Evolutionary conservation across 2,329 filamentous ascomycete genomes (phyloP), one percentile per base, ranked within the genome.

Genomic region (Gyromitra esculenta): DNA sequence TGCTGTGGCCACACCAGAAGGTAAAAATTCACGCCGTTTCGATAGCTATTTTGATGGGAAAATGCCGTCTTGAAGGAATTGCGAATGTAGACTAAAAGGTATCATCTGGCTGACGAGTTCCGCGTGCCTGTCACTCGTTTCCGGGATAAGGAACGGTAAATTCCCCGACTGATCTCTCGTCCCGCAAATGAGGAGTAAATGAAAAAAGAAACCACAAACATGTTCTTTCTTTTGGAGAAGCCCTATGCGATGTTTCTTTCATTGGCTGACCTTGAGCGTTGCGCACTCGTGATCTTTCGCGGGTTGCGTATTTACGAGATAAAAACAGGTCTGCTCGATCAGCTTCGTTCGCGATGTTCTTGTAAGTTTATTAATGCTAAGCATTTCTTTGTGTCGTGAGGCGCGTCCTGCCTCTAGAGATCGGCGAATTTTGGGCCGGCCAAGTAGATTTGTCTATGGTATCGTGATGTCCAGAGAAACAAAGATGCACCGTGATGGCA

Each of bases 301-400:
- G 57, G 68, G 13, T 21, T 75, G 54, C 73, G 21, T 48, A 41
- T 9, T 62, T 63, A 67, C 57, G 63, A 50, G 62, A 76, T 41
- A 68, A 74, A 52, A 67, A 69, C 56, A 78, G 76, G 71, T 74
- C 52, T 79, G 78, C 64, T 77, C 77, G 43, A 79, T 77, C 68
- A 78, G 73, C 56, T 79, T 78, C 56, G 77, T 79, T 21, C 62
- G 69, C 25, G 75, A 79, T 69, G 63, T 73, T 72, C 64, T 74
- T 76, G 74, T 74, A 70, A 77, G 75, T 73, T 60, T 45, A 64
- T 41, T 52, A 57, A 77, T 50, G 43, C 50, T 65, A 37, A 69
- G 59, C 56, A 52, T 73, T 64, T 73, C 60, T 31, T 54, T 59
- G 18, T 72, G 31, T 57, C 39, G 25, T 31, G 15, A 8, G 18